phyloP scores from a whole-genome alignment of 257 asterid genomes.

The Lithospermum erythrorhizon region DNA sequence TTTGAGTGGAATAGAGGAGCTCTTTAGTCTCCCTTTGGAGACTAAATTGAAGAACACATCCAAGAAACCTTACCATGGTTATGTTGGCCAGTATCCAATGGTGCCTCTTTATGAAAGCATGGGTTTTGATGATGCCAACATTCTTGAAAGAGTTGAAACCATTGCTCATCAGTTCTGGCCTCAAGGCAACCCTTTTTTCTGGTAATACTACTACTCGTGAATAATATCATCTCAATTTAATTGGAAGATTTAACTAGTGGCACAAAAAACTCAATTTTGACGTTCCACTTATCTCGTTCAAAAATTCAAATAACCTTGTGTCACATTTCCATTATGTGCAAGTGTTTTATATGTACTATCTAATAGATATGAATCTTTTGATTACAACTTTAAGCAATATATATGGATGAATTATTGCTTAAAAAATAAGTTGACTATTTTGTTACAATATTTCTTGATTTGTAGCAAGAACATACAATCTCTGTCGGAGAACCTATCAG shows the following conservation, averaged over 20 bases:
- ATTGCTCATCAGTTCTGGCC: constrained; percentile 46
- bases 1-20: constrained; percentile 23
- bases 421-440: too few relatives aligned
- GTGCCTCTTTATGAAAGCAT: constrained; percentile 57
- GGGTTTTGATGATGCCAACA: constrained; percentile 37
- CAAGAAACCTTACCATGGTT: constrained; percentile 47
- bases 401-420: too few relatives aligned
- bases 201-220: constrained; percentile 21
- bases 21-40: constrained; percentile 52
- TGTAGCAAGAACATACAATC: constrained; percentile 26
- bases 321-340: too few relatives aligned
- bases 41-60: constrained; percentile 33
- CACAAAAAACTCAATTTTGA: too few relatives aligned
- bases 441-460: neutral
- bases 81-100: constrained; percentile 38
- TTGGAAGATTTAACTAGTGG: too few relatives aligned
- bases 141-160: constrained; percentile 14
- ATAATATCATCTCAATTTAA: too few relatives aligned
- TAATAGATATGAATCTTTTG: too few relatives aligned
- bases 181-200: constrained; percentile 38
- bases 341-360: too few relatives aligned
- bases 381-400: too few relatives aligned
- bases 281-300: too few relatives aligned
- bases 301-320: too few relatives aligned
- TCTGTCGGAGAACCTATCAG: constrained; percentile 23